Base-by-base conservation (phyloP, 306 rosid species). In the Rosa lucieae region DNA sequence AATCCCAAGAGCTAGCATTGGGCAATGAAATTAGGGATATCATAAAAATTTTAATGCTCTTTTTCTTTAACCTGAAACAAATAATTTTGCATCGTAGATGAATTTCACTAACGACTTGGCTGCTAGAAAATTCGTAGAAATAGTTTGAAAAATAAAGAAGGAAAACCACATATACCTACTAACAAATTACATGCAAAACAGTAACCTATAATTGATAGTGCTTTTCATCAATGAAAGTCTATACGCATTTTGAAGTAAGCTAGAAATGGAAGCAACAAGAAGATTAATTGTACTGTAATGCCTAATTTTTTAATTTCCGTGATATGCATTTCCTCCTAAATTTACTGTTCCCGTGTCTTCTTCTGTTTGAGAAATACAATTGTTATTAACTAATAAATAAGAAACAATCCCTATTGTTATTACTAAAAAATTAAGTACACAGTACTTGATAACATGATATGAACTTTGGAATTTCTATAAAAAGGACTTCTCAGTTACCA, bases 1-100 rank as follows among this genome's bases (percentile, higher is more conserved):
- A 43, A 75, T 44, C 59, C 44, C 71, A 29, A 75, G 55, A 63
- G 78, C 70, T 13, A 65, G 20, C 1, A 6, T 56, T 58, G 53
- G 69, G 78, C 72, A 67, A 17, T 65, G 46, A 13, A 65, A 65
- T 65, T 65, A 65, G 44, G 70, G 46, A 46, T 35, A 32, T 11
- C 18, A 65, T 3, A 62, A 18, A 1, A 29, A 26, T 0, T 56
- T 56, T 9, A 9, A 8, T 8, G 29, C 5, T 56, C 4, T 56
- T n/a, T n/a, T n/a, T n/a, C 12, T 56, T 56, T n/a, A 56, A 56
- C 29, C 12, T 3, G 29, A 0, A 56, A 8, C 8, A 56, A 21
- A 18, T 18, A 56, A 9, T 62, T 58, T 58, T 15, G 0, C 3
- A 62, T 26, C 12, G 18, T 5, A 29, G 42, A 62, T 52, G 20